A percentile compares a stretch with the other conserved stretches of the same genome.
phyloP scores from a whole-genome alignment of 2,329 filamentous ascomycete genomes.

The Aulographum hederae region DNA sequence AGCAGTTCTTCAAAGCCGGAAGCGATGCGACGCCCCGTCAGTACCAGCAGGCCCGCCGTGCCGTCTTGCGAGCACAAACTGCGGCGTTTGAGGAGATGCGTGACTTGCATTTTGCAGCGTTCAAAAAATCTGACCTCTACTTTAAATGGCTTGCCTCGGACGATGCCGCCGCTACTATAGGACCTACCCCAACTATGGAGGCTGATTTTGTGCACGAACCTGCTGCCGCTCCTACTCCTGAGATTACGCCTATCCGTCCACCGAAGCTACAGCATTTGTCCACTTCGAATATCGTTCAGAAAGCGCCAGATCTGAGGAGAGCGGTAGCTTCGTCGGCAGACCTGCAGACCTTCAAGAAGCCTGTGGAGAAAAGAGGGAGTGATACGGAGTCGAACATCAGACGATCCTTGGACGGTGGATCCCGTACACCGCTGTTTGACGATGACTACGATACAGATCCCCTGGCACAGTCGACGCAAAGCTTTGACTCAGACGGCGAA shows the following conservation, averaged over 20 bases:
- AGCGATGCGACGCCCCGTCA: conserved; percentile 59
- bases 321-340: conserved; percentile 44
- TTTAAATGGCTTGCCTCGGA: conserved; percentile 92
- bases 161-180: conserved; percentile 32
- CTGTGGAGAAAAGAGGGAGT: not conserved
- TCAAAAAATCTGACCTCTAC: conserved; percentile 85
- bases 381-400: not conserved
- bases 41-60: conserved; percentile 65
- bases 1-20: conserved; percentile 62
- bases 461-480: conserved; percentile 60
- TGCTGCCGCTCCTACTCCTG: not conserved
- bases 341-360: conserved; percentile 18
- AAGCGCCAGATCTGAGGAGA: conserved; percentile 35
- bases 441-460: conserved; percentile 62
- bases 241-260: not conserved
- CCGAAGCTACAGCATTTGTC: not conserved
- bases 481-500: conserved; percentile 48
- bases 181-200: conserved; percentile 8
- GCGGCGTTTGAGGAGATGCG: conserved; percentile 72
- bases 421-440: conserved; percentile 49
- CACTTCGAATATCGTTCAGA: conserved; percentile 1
- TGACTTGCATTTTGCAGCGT: conserved; percentile 59
- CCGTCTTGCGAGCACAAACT: conserved; percentile 68
- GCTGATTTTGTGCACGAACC: not conserved
- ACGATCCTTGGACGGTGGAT: conserved; percentile 20